Evolutionary conservation across 1,284 basidiomycete genomes (phyloP).

Genomic region (Kwoniella shivajii): DNA sequence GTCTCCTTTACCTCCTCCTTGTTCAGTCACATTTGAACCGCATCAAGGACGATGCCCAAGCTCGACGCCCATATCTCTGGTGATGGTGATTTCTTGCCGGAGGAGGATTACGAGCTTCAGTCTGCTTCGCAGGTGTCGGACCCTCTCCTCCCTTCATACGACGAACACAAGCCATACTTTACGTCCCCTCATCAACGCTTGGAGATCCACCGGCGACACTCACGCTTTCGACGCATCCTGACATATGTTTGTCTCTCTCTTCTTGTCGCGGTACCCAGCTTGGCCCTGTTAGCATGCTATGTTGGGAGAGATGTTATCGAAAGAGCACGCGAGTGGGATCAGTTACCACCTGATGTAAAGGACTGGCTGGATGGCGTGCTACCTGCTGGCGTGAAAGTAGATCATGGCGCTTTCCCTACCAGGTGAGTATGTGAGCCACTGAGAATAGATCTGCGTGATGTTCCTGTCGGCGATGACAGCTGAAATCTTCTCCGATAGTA

Average conservation of each 20-base stretch:
- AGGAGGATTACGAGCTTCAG: conserved; percentile 36
- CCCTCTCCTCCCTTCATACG: conserved; percentile 49
- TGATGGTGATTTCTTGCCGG: conserved; percentile 10
- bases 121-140: conserved; percentile 24
- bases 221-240: conserved; percentile 14
- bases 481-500: conserved; percentile 46
- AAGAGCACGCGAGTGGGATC: conserved; percentile 31
- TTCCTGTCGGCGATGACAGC: neutral
- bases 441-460: neutral
- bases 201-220: conserved; percentile 8
- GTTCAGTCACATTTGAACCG: neutral
- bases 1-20: neutral
- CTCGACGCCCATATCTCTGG: conserved; percentile 3
- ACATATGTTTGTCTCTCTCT: conserved; percentile 34
- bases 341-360: conserved; percentile 41
- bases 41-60: conserved; percentile 1
- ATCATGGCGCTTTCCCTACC: conserved; percentile 46
- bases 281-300: conserved; percentile 31
- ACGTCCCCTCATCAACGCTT: conserved; percentile 7
- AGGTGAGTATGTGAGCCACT: conserved; percentile 34
- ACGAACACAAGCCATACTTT: conserved; percentile 11
- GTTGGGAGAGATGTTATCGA: conserved; percentile 29
- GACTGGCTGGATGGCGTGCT: conserved; percentile 37
- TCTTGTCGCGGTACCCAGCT: conserved; percentile 27
- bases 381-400: conserved; percentile 19